phyloP scores from a whole-genome alignment of 78 protist species.

The Guillardia theta region DNA sequence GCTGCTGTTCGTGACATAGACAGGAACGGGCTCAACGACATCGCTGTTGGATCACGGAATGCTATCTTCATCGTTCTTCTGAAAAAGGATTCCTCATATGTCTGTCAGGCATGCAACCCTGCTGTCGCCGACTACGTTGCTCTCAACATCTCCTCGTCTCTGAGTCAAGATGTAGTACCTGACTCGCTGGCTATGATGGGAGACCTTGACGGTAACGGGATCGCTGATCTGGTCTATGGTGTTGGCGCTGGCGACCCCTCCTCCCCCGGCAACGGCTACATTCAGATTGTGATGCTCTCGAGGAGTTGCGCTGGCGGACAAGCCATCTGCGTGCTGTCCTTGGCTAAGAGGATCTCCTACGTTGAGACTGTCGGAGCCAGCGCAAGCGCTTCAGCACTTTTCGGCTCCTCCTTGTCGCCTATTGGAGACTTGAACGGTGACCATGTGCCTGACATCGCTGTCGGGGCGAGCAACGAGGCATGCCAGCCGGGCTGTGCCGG shows the following conservation, averaged over 20 bases:
- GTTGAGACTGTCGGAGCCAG: no score
- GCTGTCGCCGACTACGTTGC: background rate
- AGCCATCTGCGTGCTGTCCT: no score
- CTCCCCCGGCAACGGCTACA: no score
- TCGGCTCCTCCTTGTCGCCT: background rate
- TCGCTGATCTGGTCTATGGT: no score
- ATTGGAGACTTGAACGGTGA: background rate
- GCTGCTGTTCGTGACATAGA: background rate
- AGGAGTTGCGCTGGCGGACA: no score
- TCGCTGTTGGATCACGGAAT: background rate
- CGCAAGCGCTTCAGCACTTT: no score
- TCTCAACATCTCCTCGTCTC: background rate
- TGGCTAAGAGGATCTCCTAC: no score
- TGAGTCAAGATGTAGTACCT: background rate
- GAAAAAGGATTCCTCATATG: background rate
- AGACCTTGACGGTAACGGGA: constrained; percentile 2
- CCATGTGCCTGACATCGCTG: background rate
- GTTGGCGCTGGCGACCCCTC: no score
- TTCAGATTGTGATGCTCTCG: no score
- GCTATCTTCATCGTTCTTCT: background rate
- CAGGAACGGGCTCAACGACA: background rate
- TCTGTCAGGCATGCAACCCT: background rate
- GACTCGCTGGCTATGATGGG: background rate
- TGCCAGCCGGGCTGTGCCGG: background rate
- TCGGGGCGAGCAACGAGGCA: background rate